Evolutionary conservation across 2,329 filamentous ascomycete genomes (phyloP), one percentile per base, ranked within the genome.

Genomic region (Hymenoscyphus infarciens): DNA sequence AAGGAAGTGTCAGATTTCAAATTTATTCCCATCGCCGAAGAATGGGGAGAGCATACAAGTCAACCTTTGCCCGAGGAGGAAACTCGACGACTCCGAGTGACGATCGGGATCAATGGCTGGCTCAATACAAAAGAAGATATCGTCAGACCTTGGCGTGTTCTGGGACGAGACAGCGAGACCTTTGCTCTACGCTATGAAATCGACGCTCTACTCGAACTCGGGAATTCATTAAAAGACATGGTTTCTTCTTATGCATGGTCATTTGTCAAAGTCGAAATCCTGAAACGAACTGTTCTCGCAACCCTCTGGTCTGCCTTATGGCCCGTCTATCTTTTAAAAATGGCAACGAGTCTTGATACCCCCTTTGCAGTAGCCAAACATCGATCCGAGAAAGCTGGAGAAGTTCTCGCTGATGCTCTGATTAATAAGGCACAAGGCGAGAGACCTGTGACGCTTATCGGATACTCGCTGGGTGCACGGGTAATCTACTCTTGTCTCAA

Each of bases 21-120:
- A 22, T 97, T 97, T 72, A 80, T 97, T 1, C 92, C 92, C 0
- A 83, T 96, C 16, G 81, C 83, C 33, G 77, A 78, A 5, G 69
- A 72, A 64, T 71, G 68, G 70, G 70, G 68, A 6, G 63, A 63
- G 29, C 73, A 71, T 55, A 63, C 62, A 15, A 68, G 65, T 2
- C 68, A 64, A 54, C 63, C 64, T 29, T 66, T 69, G 56, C 67
- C 72, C 31, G 71, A 74, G 15, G 70, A 80, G 61, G 78, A 78
- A 5, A 69, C 74, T 13, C 62, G 69, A 64, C 83, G 89, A 2
- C 77, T 97, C 3, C 84, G 92, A 11, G 87, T 97, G 2, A 92
- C 90, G 0, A 91, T 97, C 63, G 91, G 91, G 8, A 86, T 96
- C 66, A 94, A 91, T 64, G 93, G 93, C 39, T 97, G 92, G 93